These are phyloP conservation scores for Geotrichum bryndzae DNA, from an alignment of 1,139 yeast genomes.

Conservation along the genomic window DNA sequence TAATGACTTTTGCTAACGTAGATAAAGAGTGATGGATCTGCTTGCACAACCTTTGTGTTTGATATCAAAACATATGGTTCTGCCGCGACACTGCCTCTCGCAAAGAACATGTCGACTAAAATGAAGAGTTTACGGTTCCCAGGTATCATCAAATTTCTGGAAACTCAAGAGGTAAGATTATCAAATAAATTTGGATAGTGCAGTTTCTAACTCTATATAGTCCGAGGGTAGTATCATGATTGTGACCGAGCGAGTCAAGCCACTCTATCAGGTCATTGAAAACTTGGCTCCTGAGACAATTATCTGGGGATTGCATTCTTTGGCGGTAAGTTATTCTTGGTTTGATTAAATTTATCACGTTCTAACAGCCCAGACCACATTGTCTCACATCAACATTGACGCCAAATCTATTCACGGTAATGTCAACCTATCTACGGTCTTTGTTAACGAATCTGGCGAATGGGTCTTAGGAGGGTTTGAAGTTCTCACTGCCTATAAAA, in stretches of 20 bases:
- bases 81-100: constrained; percentile 42
- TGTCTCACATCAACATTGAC: constrained; percentile 57
- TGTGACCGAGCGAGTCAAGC: constrained; percentile 71
- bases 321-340: constrained; percentile 17
- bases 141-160: constrained; percentile 63
- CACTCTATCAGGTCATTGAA: constrained; percentile 39
- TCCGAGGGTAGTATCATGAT: constrained; percentile 42
- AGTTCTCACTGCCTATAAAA: constrained; percentile 42
- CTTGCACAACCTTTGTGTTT: constrained; percentile 57
- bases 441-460: constrained; percentile 63
- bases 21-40: constrained; percentile 36
- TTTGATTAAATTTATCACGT: background rate
- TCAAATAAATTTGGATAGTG: background rate
- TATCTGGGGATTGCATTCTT: constrained; percentile 51
- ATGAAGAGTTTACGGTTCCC: constrained; percentile 70
- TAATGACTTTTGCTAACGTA: background rate
- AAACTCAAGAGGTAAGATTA: constrained; percentile 47
- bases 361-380: constrained; percentile 36
- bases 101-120: constrained; percentile 59
- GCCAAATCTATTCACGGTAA: constrained; percentile 60
- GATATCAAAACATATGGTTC: constrained; percentile 43
- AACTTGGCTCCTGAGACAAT: constrained; percentile 36
- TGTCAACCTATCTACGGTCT: constrained; percentile 52
- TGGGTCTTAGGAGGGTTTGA: constrained; percentile 88
- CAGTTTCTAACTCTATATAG: constrained; percentile 27